phyloP scores from a whole-genome alignment of 2,329 filamentous ascomycete species.

The Cladosporium sp. region DNA sequence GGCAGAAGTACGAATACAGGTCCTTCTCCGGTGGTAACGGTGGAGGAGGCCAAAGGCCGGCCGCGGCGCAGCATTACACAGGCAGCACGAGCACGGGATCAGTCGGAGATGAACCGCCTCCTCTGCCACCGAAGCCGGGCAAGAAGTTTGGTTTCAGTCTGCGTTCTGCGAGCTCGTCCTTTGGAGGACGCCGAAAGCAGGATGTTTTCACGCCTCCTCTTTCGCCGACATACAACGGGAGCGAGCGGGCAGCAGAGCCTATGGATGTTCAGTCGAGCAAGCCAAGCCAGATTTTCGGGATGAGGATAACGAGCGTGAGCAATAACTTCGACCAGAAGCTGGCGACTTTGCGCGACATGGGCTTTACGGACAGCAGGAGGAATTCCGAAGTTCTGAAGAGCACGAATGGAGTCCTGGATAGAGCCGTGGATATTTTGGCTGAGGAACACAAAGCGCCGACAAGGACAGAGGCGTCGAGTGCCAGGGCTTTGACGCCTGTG shows the following conservation, averaged over 20 bases:
- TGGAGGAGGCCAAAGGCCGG: constrained; percentile 18
- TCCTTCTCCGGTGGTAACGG: constrained; percentile 40
- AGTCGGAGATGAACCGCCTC: constrained; percentile 49
- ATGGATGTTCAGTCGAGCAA: constrained; percentile 47
- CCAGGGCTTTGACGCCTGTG: constrained; percentile 31
- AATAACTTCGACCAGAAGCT: constrained; percentile 71
- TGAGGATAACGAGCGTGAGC: constrained; percentile 47
- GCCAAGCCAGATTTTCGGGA: constrained; percentile 36
- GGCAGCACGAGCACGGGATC: constrained; percentile 47
- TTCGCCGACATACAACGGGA: constrained; percentile 28
- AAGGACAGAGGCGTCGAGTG: constrained; percentile 17
- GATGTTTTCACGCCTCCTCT: constrained; percentile 31
- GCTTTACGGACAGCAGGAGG: constrained; percentile 75
- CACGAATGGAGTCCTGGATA: constrained; percentile 77
- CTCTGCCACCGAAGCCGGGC: constrained; percentile 54
- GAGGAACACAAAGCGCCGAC: constrained; percentile 52
- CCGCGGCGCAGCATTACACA: constrained; percentile 46
- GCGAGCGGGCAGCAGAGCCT: constrained; percentile 18
- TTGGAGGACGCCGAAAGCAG: constrained; percentile 53
- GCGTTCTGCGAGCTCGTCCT: constrained; percentile 64
- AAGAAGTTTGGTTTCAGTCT: constrained; percentile 59
- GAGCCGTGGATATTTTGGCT: constrained; percentile 76
- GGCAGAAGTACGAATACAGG: constrained; percentile 81
- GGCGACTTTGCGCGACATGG: constrained; percentile 76
- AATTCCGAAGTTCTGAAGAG: constrained; percentile 78